phyloP scores from a whole-genome alignment of 1,139 yeast species.

The Taphrina flavorubra region DNA sequence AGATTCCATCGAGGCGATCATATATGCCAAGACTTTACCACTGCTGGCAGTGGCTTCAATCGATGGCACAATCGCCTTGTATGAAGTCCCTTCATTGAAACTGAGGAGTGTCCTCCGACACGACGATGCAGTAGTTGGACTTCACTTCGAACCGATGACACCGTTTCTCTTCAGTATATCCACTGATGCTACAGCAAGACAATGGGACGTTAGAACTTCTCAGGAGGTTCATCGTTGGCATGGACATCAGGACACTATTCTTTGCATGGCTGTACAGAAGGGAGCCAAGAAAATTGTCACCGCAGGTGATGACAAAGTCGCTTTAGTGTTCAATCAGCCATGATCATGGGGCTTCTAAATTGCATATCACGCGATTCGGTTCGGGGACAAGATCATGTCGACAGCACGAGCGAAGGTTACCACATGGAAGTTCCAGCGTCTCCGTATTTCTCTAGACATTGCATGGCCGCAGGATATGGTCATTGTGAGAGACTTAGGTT shows the following conservation, averaged over 20 bases:
- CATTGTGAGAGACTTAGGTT: no score
- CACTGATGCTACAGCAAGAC: slow-evolving; percentile 83
- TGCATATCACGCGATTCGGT: background rate
- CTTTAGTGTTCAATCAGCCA: slow-evolving; percentile 58
- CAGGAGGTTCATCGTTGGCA: slow-evolving; percentile 73
- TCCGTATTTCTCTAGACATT: no score
- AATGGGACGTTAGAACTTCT: slow-evolving; percentile 90
- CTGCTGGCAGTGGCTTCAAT: slow-evolving; percentile 88
- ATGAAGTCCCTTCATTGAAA: slow-evolving; percentile 86
- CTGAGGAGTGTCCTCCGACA: slow-evolving; percentile 71
- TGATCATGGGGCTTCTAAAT: background rate
- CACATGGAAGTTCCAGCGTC: no score
- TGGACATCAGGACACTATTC: slow-evolving; percentile 93
- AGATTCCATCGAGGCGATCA: slow-evolving; percentile 43
- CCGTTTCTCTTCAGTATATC: slow-evolving; percentile 72
- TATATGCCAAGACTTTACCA: slow-evolving; percentile 64
- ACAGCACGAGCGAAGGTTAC: no score
- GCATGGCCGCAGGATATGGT: no score
- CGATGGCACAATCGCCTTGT: slow-evolving; percentile 79
- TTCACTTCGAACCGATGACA: slow-evolving; percentile 64
- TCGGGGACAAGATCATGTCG: no score
- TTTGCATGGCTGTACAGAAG: slow-evolving; percentile 75
- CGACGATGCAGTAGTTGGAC: slow-evolving; percentile 82
- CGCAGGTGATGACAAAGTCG: slow-evolving; percentile 98
- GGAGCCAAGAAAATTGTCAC: slow-evolving; percentile 74